A percentile compares a stretch with the other conserved stretches of the same genome.
These are phyloP conservation scores for Cylindrotheca fusiformis DNA, from an alignment of 108 stramenopile species.

Conservation along the genomic window DNA sequence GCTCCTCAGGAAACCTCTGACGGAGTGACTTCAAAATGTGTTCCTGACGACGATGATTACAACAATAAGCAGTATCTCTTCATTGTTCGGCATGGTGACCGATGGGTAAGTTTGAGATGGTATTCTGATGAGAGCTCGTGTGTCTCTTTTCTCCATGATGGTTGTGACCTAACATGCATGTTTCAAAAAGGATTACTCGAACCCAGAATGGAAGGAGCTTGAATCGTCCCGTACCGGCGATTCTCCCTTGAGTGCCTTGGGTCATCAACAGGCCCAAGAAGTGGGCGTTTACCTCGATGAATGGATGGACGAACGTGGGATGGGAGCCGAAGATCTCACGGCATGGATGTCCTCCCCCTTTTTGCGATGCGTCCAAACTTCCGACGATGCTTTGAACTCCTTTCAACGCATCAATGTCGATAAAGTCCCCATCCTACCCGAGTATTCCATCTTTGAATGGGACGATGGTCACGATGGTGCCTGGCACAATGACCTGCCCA, in stretches of 20 bases:
- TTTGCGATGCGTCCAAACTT: conserved; percentile 55
- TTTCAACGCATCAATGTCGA: conserved; percentile 9
- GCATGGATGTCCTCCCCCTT: conserved; percentile 60
- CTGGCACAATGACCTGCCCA: conserved; percentile 46
- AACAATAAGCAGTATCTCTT: conserved; percentile 39
- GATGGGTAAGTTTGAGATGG: conserved; percentile 51
- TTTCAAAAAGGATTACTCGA: conserved; percentile 49
- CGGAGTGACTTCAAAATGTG: too few relatives aligned
- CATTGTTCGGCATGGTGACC: conserved; percentile 83
- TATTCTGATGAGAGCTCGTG: too few relatives aligned
- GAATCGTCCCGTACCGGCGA: conserved; percentile 43
- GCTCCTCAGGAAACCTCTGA: too few relatives aligned
- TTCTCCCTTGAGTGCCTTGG: conserved; percentile 63
- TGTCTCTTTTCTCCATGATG: too few relatives aligned
- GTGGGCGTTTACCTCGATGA: conserved; percentile 52
- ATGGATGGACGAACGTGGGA: conserved; percentile 22
- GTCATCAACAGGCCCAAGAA: conserved; percentile 74
- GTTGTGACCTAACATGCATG: not conserved
- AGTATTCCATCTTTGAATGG: conserved; percentile 60
- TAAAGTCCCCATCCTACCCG: conserved; percentile 40
- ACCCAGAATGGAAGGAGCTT: conserved; percentile 39
- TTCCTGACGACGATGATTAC: too few relatives aligned
- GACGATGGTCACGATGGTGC: conserved; percentile 51
- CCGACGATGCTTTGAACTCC: conserved; percentile 42
- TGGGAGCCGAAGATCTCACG: conserved; percentile 38